Evolutionary conservation across 2,329 filamentous ascomycete species (phyloP), one percentile per base, ranked within the genome.

Genomic region (Macrophomina phaseolina): DNA sequence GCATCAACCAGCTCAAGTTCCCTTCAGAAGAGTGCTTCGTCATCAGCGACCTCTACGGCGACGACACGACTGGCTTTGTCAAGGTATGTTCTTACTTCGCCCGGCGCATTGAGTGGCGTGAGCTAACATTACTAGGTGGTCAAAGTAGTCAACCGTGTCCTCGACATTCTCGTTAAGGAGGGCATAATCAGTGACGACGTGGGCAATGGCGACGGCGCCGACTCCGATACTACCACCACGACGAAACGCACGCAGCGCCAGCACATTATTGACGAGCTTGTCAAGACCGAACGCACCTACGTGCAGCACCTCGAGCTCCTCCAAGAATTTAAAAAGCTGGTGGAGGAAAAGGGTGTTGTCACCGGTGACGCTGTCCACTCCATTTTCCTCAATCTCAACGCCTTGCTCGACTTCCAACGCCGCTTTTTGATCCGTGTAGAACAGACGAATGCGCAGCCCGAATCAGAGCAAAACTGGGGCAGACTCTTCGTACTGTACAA

Each of bases 221-320:
- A 49, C n/a, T 49, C 55, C 2, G 74, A 75, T 63, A 71, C 74
- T 18, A 73, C 75, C 56, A 72, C 81, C 34, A 80, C 82, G 30
- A 83, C 80, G 64, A 88, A 90, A 56, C 87, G 89, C 66, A 88
- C 88, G 1, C 87, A 92, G 76, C 90, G 93, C 71, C 92, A 97
- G 73, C 91, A 97, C 77, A 93, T 98, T 68, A 87, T 99, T 51
- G 89, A 91, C 74, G 95, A 99, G 79, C 82, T 99, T 55, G 91
- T 99, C 66, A 92, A 94, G 73, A 98, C 94, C 1, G 95, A 99
- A 80, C 90, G 95, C 69, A 97, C 97, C 80, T 99, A 99, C 73
- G 95, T 98, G 4, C 94, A 98, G 77, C 95, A 99, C 81, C 82
- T 99, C 64, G 94, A 98, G 77, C 94, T 97, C 71, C 80, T 99